These are phyloP conservation scores for Volvox carteri DNA, from an alignment of 163 green algal species.

Conservation along the genomic window DNA sequence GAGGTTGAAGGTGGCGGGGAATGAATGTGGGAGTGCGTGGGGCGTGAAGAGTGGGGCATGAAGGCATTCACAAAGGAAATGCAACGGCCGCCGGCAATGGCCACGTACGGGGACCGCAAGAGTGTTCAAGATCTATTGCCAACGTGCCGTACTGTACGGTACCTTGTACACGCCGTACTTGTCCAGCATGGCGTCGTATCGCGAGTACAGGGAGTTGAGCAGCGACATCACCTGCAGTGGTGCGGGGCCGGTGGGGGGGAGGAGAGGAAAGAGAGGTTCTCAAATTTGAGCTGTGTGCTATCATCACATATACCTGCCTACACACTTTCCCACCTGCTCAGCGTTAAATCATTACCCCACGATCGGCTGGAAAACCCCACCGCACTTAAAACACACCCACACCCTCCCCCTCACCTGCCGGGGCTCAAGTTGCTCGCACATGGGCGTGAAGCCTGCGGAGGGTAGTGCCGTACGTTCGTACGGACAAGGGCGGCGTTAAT, in stretches of 20 bases:
- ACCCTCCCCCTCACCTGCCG: not conserved
- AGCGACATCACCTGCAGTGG: slow-evolving; percentile 49
- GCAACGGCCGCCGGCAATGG: too few species aligned
- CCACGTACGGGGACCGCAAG: too few species aligned
- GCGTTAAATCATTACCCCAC: not conserved
- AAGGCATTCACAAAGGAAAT: too few species aligned
- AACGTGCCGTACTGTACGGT: not conserved
- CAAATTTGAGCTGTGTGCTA: not conserved
- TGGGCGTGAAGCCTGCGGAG: slow-evolving; percentile 33
- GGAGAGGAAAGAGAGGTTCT: not conserved
- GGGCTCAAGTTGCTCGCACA: slow-evolving; percentile 30
- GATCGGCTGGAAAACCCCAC: not conserved
- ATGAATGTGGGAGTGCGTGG: not conserved
- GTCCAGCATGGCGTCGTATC: slow-evolving; percentile 45
- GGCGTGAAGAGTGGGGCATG: not conserved
- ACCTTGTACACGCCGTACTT: slow-evolving; percentile 46
- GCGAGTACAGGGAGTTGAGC: slow-evolving; percentile 47
- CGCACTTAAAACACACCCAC: not conserved
- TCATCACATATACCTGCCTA: not conserved
- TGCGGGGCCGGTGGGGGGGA: not conserved
- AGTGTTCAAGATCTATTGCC: too few species aligned
- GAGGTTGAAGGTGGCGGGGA: not conserved
- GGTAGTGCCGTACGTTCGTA: too few species aligned
- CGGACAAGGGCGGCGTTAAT: too few species aligned
- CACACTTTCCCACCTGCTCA: not conserved